Conservation (phyloP, 208 protist genomes). For the Zelonia costaricensis region DNA sequence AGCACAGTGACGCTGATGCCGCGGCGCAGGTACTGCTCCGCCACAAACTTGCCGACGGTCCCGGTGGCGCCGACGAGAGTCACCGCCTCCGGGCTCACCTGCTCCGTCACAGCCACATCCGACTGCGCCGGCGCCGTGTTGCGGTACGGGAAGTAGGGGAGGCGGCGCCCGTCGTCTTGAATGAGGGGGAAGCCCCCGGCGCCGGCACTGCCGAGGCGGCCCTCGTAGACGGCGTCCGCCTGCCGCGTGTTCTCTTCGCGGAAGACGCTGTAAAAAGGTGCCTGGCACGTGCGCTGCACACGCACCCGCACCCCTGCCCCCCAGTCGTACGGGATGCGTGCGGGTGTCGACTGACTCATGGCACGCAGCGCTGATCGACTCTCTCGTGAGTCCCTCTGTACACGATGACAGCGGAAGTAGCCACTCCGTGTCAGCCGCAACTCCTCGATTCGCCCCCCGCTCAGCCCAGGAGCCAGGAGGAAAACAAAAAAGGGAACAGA, state of each 20-base stretch:
- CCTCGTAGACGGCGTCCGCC: constrained; percentile 24
- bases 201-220: not conserved
- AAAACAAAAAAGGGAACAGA: constrained; percentile 10
- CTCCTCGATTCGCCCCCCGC: not conserved
- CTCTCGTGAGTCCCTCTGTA: too few relatives aligned
- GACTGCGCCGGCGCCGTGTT: constrained; percentile 27
- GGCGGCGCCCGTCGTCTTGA: constrained; percentile 23
- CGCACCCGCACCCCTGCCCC: constrained; percentile 34
- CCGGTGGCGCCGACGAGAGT: constrained; percentile 54
- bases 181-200: constrained; percentile 9
- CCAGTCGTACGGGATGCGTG: constrained; percentile 29
- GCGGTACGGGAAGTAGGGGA: constrained; percentile 45
- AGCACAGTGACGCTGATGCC: constrained; percentile 70
- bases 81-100: constrained; percentile 23
- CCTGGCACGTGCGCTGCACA: constrained; percentile 48
- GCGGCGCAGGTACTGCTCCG: constrained; percentile 64
- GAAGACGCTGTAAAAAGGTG: constrained; percentile 58
- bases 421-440: too few relatives aligned
- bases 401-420: too few relatives aligned
- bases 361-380: not conserved
- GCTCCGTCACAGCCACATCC: not conserved
- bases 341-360: constrained; percentile 6
- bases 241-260: constrained; percentile 74
- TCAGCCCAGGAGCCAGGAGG: not conserved
- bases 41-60: constrained; percentile 62